phyloP scores from a whole-genome alignment of 495 filamentous ascomycete species.

The Gamarada debralockiae region DNA sequence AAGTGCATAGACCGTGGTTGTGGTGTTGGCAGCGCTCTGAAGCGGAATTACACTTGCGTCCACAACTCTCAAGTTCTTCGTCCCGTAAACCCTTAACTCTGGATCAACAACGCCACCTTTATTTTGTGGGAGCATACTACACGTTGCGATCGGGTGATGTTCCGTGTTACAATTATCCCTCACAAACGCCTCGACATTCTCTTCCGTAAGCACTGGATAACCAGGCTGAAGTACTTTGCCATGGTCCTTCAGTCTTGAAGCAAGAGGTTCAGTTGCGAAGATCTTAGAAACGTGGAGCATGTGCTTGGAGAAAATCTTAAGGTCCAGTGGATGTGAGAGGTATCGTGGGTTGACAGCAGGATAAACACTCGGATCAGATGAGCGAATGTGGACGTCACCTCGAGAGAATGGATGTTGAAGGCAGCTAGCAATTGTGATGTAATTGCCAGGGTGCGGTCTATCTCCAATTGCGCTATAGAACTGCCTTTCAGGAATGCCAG shows the following conservation, averaged over 20 bases:
- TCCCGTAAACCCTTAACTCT: conserved; percentile 41
- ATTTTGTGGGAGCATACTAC: conserved; percentile 44
- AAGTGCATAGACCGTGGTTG: too few relatives aligned
- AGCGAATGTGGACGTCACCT: conserved; percentile 49
- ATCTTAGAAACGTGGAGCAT: conserved; percentile 38
- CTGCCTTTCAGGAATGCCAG: background rate
- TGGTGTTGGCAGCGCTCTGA: too few relatives aligned
- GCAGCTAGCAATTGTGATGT: background rate
- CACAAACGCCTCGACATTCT: too few relatives aligned
- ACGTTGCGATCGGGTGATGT: conserved; percentile 39
- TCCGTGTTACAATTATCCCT: background rate
- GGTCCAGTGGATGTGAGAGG: conserved; percentile 47
- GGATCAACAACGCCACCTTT: conserved; percentile 45
- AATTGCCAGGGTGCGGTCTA: background rate
- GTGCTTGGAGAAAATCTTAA: conserved; percentile 38
- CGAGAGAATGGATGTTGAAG: conserved; percentile 46
- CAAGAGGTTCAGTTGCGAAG: conserved; percentile 33
- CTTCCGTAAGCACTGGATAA: too few relatives aligned
- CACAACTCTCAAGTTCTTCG: too few relatives aligned
- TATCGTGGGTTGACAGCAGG: conserved; percentile 52
- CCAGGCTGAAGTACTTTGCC: conserved; percentile 17
- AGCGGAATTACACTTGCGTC: too few relatives aligned
- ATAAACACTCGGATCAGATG: conserved; percentile 27
- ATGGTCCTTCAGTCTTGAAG: conserved; percentile 34
- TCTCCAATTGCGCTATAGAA: background rate